phyloP scores from a whole-genome alignment of 495 filamentous ascomycete species.

The Penicillium dipodomyicola region DNA sequence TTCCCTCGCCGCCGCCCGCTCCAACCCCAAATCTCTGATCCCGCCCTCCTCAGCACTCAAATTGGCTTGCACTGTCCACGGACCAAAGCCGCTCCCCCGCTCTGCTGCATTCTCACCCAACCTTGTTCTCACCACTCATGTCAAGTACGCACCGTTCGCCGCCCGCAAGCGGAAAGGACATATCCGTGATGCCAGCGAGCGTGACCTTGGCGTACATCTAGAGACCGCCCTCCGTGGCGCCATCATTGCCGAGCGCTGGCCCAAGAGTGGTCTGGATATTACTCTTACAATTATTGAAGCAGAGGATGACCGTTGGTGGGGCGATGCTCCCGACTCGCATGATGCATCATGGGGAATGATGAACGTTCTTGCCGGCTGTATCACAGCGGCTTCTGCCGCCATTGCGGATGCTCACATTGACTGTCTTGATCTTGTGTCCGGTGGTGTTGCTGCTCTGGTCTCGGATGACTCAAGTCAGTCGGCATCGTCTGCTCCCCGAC shows the following conservation, averaged over 20 bases:
- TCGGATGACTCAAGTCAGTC: conserved; percentile 36
- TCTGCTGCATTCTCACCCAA: conserved; percentile 87
- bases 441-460: conserved; percentile 84
- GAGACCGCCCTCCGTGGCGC: conserved; percentile 86
- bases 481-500: conserved; percentile 35
- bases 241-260: conserved; percentile 90
- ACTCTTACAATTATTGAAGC: conserved; percentile 91
- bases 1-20: conserved; percentile 47
- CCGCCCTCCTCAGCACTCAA: conserved; percentile 68
- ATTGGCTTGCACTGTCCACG: conserved; percentile 87
- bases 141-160: conserved; percentile 96
- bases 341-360: conserved; percentile 72
- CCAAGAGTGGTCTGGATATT: conserved; percentile 92
- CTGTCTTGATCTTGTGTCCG: conserved; percentile 85
- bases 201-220: conserved; percentile 86
- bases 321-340: conserved; percentile 47
- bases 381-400: conserved; percentile 93
- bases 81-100: conserved; percentile 84
- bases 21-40: conserved; percentile 46
- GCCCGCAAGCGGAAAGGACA: conserved; percentile 78
- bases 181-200: conserved; percentile 78
- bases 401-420: conserved; percentile 95
- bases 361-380: conserved; percentile 86
- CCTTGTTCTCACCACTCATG: conserved; percentile 82
- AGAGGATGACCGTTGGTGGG: conserved; percentile 69